These are phyloP conservation scores for Powellomyces hirtus DNA, from an alignment of 192 early-diverging fungal genomes.

Conservation along the genomic window DNA sequence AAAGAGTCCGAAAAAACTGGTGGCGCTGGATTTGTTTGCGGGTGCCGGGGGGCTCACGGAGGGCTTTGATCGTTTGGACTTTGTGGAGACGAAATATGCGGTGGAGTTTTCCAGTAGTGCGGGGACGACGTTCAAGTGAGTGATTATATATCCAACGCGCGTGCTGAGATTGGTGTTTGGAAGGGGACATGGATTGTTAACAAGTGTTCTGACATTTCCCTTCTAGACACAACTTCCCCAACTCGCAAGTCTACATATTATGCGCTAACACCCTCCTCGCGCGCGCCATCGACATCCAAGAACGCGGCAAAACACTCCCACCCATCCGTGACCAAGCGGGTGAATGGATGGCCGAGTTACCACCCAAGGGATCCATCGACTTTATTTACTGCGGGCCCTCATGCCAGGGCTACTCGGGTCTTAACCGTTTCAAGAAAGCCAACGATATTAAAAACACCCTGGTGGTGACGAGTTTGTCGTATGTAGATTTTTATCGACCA, in stretches of 20 bases:
- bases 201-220: too few relatives aligned
- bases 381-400: conserved; percentile 75
- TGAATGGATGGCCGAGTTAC: conserved; percentile 49
- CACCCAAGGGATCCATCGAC: conserved; percentile 59
- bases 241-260: conserved; percentile 57
- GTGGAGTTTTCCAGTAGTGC: conserved; percentile 63
- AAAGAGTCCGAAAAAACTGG: conserved; percentile 21
- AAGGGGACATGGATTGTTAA: too few relatives aligned
- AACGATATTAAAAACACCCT: conserved; percentile 68
- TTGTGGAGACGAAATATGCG: conserved; percentile 61
- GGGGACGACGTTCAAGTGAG: conserved; percentile 54
- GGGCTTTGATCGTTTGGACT: conserved; percentile 55
- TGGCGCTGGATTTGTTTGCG: conserved; percentile 66
- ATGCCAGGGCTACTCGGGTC: conserved; percentile 67
- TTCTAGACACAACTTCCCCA: conserved; percentile 57
- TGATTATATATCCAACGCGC: too few relatives aligned
- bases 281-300: conserved; percentile 56
- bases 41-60: conserved; percentile 69
- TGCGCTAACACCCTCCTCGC: conserved; percentile 62
- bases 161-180: too few relatives aligned
- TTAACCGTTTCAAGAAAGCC: conserved; percentile 59
- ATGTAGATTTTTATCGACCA: conserved; percentile 69
- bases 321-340: conserved; percentile 31
- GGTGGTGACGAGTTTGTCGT: conserved; percentile 61
- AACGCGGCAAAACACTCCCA: conserved; percentile 26